Evolutionary conservation across 1,284 basidiomycete species (phyloP), one percentile per base, ranked within the genome.

Genomic region (Ceratobasidium sp.): DNA sequence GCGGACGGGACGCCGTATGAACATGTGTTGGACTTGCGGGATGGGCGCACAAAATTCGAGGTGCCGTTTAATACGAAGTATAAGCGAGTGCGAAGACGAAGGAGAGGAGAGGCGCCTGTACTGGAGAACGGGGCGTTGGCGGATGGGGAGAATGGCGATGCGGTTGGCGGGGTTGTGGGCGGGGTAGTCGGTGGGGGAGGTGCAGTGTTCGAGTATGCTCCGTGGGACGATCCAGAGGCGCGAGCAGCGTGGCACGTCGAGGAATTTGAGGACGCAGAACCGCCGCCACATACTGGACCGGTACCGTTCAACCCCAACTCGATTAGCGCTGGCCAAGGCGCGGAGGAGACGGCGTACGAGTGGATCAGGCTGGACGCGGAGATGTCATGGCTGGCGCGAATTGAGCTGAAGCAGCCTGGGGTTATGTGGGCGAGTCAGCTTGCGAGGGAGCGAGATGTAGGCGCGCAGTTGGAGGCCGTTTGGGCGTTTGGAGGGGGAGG

Each of bases 321-420:
- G 33, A 64, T 42, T 0, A 40, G 17, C 15, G 54, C 38, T 1
- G 64, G 50, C 6, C 48, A 23, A 46, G 66, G 66, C 12, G 54
- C 54, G 20, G 74, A 76, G 26, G 74, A 76, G 52, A 76, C 96
- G 79, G 96, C 95, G 0, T 99, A 99, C 86, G 98, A 99, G 85
- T 99, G 98, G 98, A 99, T 99, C 80, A 90, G 98, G 78, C 95
- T 99, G 88, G 98, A 99, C 84, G 96, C 98, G n/a, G 98, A 99
- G 84, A 97, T 98, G 85, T 97, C 99, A 86, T 99, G 98, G 98
- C 94, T 99, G 78, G 94, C 96, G 23, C 89, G 89, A 64, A 91
- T 99, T 80, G 92, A 93, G 79, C 98, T 99, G 82, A 94, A 97
- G 77, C 97, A 99, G 86, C 95, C 95, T 70, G 96, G 98, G 83